Evolutionary conservation across 164 flowering plant genomes (phyloP), one percentile per base, ranked within the genome.

Genomic region (Echeveria elegans): DNA sequence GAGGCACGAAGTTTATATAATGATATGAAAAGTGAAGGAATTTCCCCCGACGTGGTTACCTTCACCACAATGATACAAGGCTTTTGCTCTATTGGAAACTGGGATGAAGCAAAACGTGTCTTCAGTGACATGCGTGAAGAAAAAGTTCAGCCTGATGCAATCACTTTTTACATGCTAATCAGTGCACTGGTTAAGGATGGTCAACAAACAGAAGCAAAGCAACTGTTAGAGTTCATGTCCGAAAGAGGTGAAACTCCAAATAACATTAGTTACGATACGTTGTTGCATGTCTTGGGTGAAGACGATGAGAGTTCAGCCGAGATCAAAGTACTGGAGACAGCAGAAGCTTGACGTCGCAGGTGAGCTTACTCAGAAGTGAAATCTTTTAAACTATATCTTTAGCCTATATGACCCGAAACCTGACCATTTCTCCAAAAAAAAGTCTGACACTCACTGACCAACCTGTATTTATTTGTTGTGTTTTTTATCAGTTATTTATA

Each of bases 191-290:
- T 50, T 10, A 50, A 50, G 56, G 56, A 50, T 50, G 56, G 56
- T 6, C 3, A 50, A 50, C 56, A 50, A 23, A n/a, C 56, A 50
- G 56, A 21, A 50, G 56, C 56, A 50, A 50, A 8, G 26, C 56
- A 21, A 50, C 7, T 50, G 56, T 50, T 50, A 23, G 56, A 50
- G 56, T 50, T 50, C 56, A 50, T 50, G 56, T n/a, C 56, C 21
- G 56, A 50, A 50, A 50, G 56, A 50, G 56, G 56, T 50, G 56
- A 50, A 50, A 50, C 26, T 21, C 56, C 56, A n/a, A 50, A 50
- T 50, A 50, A 24, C 1, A 26, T 50, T 50, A 50, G 56, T 23
- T 50, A 21, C 3, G 24, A 23, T 6, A 50, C 56, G 2, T 50
- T 50, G 56, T n/a, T 50, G 56, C 56, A 5, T 50, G 56, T 24